Base-by-base conservation (phyloP, 345 rosid genomes). In the Raphanus sativus region DNA sequence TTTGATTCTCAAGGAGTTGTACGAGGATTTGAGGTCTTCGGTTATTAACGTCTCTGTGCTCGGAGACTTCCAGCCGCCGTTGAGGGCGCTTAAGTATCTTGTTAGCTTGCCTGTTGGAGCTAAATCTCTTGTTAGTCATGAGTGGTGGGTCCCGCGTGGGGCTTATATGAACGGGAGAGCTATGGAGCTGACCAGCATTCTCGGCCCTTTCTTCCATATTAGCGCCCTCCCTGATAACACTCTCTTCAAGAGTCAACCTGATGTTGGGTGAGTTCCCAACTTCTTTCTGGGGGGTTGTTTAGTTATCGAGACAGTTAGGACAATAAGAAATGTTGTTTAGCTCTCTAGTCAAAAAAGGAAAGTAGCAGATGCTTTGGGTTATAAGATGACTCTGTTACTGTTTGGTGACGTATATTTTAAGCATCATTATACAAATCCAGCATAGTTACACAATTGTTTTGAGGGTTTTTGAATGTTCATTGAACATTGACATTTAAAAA, bases 151-250 rank as follows among this genome's bases (percentile, higher is more conserved):
- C 73, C 99, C 99, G 2, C 87, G 86, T 5, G 97, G 94, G 24
- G 83, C 84, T 38, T 95, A 91, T 77, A 79, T 90, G 89, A 92
- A 92, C 67, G 99, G 99, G 15, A 84, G 98, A 63, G 99, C 86
- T 48, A 91, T 90, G 29, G 99, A 95, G 86, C 84, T 95, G 96
- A 92, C 99, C 0, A 95, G 99, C 79, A 91, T 95, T 83, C 82
- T 95, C 69, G 99, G 98, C 2, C 98, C 99, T 24, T 95, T 92
- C 80, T 90, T 95, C 70, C 98, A 91, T 78, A 90, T 92, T n/a
- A 95, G 99, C 67, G 94, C 97, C 8, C 73, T 91, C 86, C 98
- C 91, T 7, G 99, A 95, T 86, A 84, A 85, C 24, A 61, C 87
- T 29, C 87, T 86, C 62, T 95, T 95, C 84, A 91, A 91, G 90